A percentile compares a stretch with the other conserved stretches of the same genome.
Conservation (phyloP, 2,329 filamentous ascomycete species). For the Fusarium liriodendri region DNA sequence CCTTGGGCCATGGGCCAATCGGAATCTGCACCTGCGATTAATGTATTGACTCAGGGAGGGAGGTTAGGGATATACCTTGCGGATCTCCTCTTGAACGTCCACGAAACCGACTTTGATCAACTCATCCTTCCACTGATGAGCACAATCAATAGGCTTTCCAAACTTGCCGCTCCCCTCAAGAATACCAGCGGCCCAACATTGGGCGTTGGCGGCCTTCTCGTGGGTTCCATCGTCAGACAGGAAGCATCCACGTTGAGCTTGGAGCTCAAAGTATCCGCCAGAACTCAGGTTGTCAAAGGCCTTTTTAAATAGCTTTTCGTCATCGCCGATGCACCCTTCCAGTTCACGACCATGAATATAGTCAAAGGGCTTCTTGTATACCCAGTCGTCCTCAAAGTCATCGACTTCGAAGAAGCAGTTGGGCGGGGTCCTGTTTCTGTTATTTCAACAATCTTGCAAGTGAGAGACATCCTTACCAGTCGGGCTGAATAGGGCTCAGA, state of each 20-base stretch:
- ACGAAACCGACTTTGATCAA: neutral
- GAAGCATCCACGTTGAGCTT: conserved; percentile 7
- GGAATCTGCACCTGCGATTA: conserved; percentile 4
- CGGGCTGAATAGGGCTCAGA: neutral
- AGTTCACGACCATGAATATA: conserved; percentile 25
- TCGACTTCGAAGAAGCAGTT: conserved; percentile 30
- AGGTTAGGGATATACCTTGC: neutral
- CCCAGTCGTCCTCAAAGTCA: conserved; percentile 24
- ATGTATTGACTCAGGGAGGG: too few species aligned
- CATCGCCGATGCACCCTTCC: conserved; percentile 11
- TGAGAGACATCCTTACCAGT: neutral
- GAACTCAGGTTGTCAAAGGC: neutral
- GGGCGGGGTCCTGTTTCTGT: conserved; percentile 5
- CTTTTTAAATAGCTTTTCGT: neutral
- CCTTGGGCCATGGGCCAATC: conserved; percentile 20
- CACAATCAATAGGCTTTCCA: conserved; percentile 15
- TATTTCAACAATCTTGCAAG: rapidly evolving
- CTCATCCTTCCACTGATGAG: conserved; percentile 5
- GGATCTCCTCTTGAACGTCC: neutral
- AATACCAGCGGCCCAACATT: conserved; percentile 5
- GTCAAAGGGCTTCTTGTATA: conserved; percentile 11
- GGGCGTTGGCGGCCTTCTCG: conserved; percentile 3
- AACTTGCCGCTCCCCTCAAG: conserved; percentile 20
- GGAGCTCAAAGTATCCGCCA: conserved; percentile 16
- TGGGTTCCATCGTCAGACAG: conserved; percentile 13